These are phyloP conservation scores for Boletus edulis DNA, from an alignment of 768 basidiomycete genomes.

Conservation along the genomic window DNA sequence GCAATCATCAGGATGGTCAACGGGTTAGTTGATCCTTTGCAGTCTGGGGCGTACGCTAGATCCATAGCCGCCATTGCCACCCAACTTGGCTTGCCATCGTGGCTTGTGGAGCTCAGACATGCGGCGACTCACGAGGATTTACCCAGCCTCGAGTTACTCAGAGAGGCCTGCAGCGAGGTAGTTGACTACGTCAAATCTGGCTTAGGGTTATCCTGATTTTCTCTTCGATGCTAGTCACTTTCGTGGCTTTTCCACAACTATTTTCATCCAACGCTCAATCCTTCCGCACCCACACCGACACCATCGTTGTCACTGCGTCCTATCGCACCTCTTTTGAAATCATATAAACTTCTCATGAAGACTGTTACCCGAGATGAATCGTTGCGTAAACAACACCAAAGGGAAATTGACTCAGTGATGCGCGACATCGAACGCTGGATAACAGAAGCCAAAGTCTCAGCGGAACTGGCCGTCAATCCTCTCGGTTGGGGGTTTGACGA, in stretches of 20 bases:
- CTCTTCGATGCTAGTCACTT: constrained; percentile 55
- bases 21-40: constrained; percentile 91
- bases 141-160: constrained; percentile 76
- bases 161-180: constrained; percentile 75
- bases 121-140: constrained; percentile 96
- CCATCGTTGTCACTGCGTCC: constrained; percentile 44
- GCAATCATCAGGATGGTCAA: constrained; percentile 90
- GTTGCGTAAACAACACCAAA: constrained; percentile 47
- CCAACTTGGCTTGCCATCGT: constrained; percentile 81
- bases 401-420: constrained; percentile 47
- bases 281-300: constrained; percentile 37
- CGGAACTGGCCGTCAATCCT: constrained; percentile 45
- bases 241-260: constrained; percentile 83
- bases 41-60: constrained; percentile 84
- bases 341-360: constrained; percentile 72
- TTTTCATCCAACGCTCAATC: constrained; percentile 74
- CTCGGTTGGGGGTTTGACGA: constrained; percentile 44
- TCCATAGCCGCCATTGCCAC: constrained; percentile 87
- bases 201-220: not conserved
- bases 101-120: constrained; percentile 92
- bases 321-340: constrained; percentile 63
- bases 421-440: constrained; percentile 79
- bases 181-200: constrained; percentile 1
- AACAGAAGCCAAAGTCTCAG: constrained; percentile 65
- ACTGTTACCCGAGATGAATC: constrained; percentile 62